Conservation (phyloP, 371 early-diverging fungal genomes). For the Syncephalastrum monosporum region DNA sequence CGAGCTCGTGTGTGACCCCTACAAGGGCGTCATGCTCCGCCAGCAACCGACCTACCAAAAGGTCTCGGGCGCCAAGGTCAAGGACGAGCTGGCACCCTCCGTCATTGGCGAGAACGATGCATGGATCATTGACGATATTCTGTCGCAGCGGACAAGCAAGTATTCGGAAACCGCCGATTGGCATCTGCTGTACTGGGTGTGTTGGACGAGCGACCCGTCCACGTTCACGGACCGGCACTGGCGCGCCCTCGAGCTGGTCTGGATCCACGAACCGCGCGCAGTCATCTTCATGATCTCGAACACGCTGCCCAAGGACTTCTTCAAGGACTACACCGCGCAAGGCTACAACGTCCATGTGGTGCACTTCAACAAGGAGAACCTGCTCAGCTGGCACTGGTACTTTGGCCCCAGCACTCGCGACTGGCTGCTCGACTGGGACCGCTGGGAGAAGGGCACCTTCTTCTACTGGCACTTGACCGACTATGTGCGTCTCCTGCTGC, state of each 20-base stretch:
- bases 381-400: slow-evolving; percentile 61
- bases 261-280: slow-evolving; percentile 65
- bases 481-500: slow-evolving; percentile 53
- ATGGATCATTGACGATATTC: slow-evolving; percentile 59
- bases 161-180: slow-evolving; percentile 60
- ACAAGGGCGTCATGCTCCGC: slow-evolving; percentile 49
- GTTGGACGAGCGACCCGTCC: slow-evolving; percentile 62
- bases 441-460: slow-evolving; percentile 53
- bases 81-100: slow-evolving; percentile 37
- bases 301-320: slow-evolving; percentile 54
- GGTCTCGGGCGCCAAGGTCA: slow-evolving; percentile 31
- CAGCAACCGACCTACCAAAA: slow-evolving; percentile 18
- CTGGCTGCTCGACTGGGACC: slow-evolving; percentile 62
- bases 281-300: slow-evolving; percentile 63
- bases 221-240: slow-evolving; percentile 65
- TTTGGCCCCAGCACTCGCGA: slow-evolving; percentile 60
- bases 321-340: slow-evolving; percentile 49
- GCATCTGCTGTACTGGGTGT: slow-evolving; percentile 65
- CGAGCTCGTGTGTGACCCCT: slow-evolving; percentile 48
- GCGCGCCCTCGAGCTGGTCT: slow-evolving; percentile 63
- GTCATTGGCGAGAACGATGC: slow-evolving; percentile 46
- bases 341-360: slow-evolving; percentile 65
- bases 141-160: slow-evolving; percentile 53
- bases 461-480: slow-evolving; percentile 65
- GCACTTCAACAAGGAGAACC: slow-evolving; percentile 53